phyloP scores from a whole-genome alignment of 208 protist genomes.

The Trypanosomatidae sp. region DNA sequence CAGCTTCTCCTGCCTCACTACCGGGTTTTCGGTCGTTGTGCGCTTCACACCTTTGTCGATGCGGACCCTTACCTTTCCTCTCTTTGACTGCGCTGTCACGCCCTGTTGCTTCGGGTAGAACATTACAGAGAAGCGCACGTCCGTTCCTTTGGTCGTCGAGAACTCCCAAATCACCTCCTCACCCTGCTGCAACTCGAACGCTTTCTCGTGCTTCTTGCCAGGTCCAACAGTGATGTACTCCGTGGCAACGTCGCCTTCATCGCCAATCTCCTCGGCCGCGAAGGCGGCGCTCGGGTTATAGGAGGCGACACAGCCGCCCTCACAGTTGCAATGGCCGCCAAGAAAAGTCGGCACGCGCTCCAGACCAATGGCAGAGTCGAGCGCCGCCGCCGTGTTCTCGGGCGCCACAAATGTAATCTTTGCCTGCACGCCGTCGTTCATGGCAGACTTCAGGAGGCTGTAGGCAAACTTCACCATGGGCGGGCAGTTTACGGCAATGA shows the following conservation, averaged over 20 bases:
- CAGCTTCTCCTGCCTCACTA: conserved; percentile 52
- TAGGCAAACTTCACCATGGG: conserved; percentile 67
- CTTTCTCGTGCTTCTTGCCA: conserved; percentile 46
- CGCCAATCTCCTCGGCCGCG: conserved; percentile 26
- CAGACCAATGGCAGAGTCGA: conserved; percentile 46
- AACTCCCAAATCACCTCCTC: conserved; percentile 73
- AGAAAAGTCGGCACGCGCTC: conserved; percentile 58
- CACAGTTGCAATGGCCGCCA: conserved; percentile 60
- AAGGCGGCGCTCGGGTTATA: conserved; percentile 35
- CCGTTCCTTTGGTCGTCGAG: conserved; percentile 34
- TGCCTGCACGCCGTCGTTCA: conserved; percentile 38
- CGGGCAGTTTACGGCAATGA: conserved; percentile 67
- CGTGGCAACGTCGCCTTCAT: conserved; percentile 39
- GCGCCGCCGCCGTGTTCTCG: conserved; percentile 37
- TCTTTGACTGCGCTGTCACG: conserved; percentile 29
- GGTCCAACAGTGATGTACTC: conserved; percentile 53
- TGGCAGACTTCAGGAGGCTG: conserved; percentile 49
- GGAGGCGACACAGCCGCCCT: conserved; percentile 43
- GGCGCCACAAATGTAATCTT: conserved; percentile 63
- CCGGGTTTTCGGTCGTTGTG: conserved; percentile 33
- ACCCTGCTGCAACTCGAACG: conserved; percentile 37
- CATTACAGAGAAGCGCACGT: conserved; percentile 46
- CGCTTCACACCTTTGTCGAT: conserved; percentile 39
- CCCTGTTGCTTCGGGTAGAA: conserved; percentile 43
- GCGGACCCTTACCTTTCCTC: conserved; percentile 22